Base-by-base conservation (phyloP, 305 asterid genomes). In the Rubia balearica region DNA sequence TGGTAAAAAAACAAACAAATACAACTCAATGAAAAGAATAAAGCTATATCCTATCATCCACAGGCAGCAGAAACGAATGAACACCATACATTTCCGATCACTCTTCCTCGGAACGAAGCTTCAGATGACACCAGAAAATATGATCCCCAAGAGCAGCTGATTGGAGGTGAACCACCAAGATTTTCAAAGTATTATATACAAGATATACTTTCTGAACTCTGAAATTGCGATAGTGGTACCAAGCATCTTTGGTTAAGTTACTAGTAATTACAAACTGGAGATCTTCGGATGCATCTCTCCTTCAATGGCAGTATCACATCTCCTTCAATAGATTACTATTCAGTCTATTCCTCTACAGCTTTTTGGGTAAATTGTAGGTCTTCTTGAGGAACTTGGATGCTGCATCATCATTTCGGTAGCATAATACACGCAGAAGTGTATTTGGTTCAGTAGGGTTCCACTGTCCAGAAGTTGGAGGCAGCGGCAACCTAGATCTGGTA, bases 371-470 rank as follows among this genome's bases (percentile, higher is more conserved):
- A 77, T 91, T 94, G 63, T 91, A 91, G 16, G 96, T 86, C 85
- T 86, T 94, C 85, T 87, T 94, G n/a, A 94, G 96, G 85, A 94
- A 94, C 83, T 80, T 94, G 0, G 99, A 73, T 56, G 99, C 97
- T 67, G 91, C 86, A 19, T 88, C 99, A 30, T 94, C 97, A 19
- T 91, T 86, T 76, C 99, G 86, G 80, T 91, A 80, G 79, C 98
- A 94, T 76, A 89, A 69, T 83, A 94, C 90, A 45, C 98, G 85
- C 81, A 94, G 68, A 80, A 94, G 77, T 0, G 96, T 93, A 82
- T 93, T 93, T 0, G 98, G 94, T 59, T 93, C 98, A 2, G 88
- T 80, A 2, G 96, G 84, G 76, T 77, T 88, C 98, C 98, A 93
- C 67, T 93, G 95, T 60, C 96, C 98, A 0, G 98, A 88, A 0